Base-by-base conservation (phyloP, 352 stramenopile species). In the Elongisporangium prolatum region DNA sequence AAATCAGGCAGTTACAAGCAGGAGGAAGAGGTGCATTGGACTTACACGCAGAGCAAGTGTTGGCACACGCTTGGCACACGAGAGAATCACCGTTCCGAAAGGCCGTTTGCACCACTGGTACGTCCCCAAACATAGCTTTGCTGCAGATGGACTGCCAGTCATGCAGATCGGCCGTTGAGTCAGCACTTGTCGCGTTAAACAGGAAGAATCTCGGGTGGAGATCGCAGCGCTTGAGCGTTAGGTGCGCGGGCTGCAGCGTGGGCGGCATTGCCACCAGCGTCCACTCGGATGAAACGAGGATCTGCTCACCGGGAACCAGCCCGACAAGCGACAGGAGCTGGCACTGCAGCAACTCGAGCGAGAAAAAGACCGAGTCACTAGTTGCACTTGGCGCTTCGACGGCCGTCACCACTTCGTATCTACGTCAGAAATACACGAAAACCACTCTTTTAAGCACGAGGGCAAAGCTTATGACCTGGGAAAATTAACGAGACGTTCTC, bases 101-200 rank as follows among this genome's bases (percentile, higher is more conserved):
- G 8, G 71, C 74, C 48, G 67, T 68, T 54, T 92, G 82, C n/a
- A 89, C 66, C 2, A 86, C 58, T 0, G 70, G 62, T 2, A 59
- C 57, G 18, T 67, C 54, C n/a, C 82, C 80, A 56, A 92, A 90
- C 0, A 67, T 73, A 52, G 67, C 75, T 25, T 80, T 79, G 4
- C 72, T 84, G 55, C 82, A 92, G 49, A 90, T 82, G 34, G 87
- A 63, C 8, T 44, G 64, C 79, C 79, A 91, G 51, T 91, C 82
- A 13, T 44, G 34, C 34, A 44, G 34, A 44, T 44, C 34, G 8
- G 28, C 37, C 9, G 68, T 50, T 3, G 47, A 49, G 18, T 63
- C 28, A 17, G 44, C 34, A n/a, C 59, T 61, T 9, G 65, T 51
- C 11, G 11, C 11, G 4, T 44, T 13, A n/a, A 78, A 56, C n/a